Conservation (phyloP, 257 asterid species). For the Thymus mandschuricus region DNA sequence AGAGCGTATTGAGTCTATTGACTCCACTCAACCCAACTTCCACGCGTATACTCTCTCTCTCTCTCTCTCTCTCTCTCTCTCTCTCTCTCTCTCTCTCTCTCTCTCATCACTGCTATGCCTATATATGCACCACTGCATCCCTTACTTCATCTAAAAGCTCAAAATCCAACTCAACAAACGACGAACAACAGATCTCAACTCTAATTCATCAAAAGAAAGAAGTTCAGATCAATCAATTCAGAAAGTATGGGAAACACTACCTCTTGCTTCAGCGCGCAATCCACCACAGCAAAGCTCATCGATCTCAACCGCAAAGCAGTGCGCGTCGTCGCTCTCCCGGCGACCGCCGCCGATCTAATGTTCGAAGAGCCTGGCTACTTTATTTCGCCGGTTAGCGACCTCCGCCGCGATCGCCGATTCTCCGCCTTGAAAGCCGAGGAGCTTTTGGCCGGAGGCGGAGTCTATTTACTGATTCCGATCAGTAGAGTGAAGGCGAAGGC, state of each 20-base stretch:
- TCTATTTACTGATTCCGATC: conserved; percentile 42
- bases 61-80: neutral
- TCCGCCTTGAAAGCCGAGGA: conserved; percentile 54
- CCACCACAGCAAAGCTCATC: conserved; percentile 36
- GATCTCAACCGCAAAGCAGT: conserved; percentile 37
- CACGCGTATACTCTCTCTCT: neutral
- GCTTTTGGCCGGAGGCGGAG: conserved; percentile 22
- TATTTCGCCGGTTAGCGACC: conserved; percentile 26
- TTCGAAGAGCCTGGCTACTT: conserved; percentile 45
- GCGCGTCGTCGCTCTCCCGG: conserved; percentile 35
- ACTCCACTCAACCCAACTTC: neutral
- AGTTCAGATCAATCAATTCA: neutral
- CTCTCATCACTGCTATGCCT: neutral
- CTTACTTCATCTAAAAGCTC: neutral
- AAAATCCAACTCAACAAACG: neutral
- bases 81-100: neutral
- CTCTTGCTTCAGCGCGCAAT: conserved; percentile 34
- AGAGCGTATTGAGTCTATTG: neutral
- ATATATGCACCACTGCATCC: neutral
- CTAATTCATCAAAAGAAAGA: neutral
- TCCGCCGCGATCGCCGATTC: conserved; percentile 28
- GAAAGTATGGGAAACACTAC: conserved; percentile 37
- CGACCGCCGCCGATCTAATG: conserved; percentile 50
- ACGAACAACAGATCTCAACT: neutral
- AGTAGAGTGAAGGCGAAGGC: conserved; percentile 36